Conservation (phyloP, 352 stramenopile genomes). For the Phytophthora sojae region DNA sequence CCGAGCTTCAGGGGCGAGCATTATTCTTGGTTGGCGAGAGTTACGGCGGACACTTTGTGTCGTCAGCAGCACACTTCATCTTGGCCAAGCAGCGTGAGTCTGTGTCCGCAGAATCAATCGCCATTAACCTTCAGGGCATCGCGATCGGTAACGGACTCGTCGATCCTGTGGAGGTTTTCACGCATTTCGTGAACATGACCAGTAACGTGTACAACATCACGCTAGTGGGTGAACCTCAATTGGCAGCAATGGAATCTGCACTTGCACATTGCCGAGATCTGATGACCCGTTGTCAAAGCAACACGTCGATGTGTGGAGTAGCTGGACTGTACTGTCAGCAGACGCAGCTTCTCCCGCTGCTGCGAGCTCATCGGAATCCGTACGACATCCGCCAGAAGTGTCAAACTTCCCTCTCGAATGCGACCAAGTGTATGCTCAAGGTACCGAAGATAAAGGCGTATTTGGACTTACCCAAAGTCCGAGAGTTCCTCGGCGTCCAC, state of each 20-base stretch:
- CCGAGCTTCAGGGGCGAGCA: constrained; percentile 44
- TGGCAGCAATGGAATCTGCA: constrained; percentile 30
- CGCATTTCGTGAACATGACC: constrained; percentile 45
- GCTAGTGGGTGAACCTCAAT: constrained; percentile 34
- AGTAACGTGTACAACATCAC: constrained; percentile 59
- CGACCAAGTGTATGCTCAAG: constrained; percentile 37
- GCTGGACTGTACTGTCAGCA: constrained; percentile 45
- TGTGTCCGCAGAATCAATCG: neutral
- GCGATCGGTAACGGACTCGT: constrained; percentile 54
- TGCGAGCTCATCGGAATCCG: constrained; percentile 39
- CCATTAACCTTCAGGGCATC: constrained; percentile 54
- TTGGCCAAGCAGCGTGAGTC: constrained; percentile 31
- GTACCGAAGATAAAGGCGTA: constrained; percentile 48
- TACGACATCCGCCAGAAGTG: constrained; percentile 70
- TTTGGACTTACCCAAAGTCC: constrained; percentile 59
- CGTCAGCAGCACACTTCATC: constrained; percentile 53
- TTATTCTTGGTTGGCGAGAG: constrained; percentile 69
- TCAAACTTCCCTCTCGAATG: constrained; percentile 21
- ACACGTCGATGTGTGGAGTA: constrained; percentile 25
- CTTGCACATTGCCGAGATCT: constrained; percentile 31
- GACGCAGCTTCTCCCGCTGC: constrained; percentile 47
- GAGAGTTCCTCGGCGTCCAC: constrained; percentile 41
- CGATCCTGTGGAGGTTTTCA: constrained; percentile 25
- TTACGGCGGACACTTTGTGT: constrained; percentile 67
- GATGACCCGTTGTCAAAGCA: constrained; percentile 29